Evolutionary conservation across 768 basidiomycete species (phyloP), one percentile per base, ranked within the genome.

Genomic region (Russula compacta): DNA sequence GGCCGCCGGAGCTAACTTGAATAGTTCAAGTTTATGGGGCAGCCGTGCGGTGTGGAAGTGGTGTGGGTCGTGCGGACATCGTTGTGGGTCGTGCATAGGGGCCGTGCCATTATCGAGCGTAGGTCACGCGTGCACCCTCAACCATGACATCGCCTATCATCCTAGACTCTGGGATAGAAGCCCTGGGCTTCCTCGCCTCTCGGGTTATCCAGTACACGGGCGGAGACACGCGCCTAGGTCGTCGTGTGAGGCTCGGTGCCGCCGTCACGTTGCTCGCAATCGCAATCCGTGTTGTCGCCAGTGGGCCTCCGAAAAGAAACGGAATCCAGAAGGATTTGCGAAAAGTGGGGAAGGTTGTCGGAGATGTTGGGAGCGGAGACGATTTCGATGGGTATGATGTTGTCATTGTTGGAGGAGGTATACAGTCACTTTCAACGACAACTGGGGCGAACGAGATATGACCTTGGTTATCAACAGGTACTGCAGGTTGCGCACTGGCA

Each of bases 401-500:
- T 2, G 70, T 76, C 36, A 67, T 76, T 21, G 64, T 74, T 4
- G 75, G 75, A 19, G 75, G 75, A 57, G 74, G 74, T 73, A 70
- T 57, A 38, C 44, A 46, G 21, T 32, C 7, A 9, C 2, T 12
- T n/a, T 9, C 36, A 12, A 38, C 12, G 40, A 29, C 24, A 29
- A 29, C 40, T 14, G 4, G 2, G 40, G 6, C 12, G 40, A 14
- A 6, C 40, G 40, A 42, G 48, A 21, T 21, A 6, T 17, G 48
- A 64, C 19, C 6, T 15, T 42, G 40, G 15, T 42, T 15, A 42
- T 17, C 15, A 11, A 52, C 62, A 81, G 83, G 84, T 9, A 85
- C 83, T 10, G 77, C 83, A 2, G 84, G 84, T 11, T 84, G 83
- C 67, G 83, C 80, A 9, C 73, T 85, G 9, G 84, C 83, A 12